Evolutionary conservation across 192 early-diverging fungal species (phyloP).

Genomic region (Mortierella alpina): DNA sequence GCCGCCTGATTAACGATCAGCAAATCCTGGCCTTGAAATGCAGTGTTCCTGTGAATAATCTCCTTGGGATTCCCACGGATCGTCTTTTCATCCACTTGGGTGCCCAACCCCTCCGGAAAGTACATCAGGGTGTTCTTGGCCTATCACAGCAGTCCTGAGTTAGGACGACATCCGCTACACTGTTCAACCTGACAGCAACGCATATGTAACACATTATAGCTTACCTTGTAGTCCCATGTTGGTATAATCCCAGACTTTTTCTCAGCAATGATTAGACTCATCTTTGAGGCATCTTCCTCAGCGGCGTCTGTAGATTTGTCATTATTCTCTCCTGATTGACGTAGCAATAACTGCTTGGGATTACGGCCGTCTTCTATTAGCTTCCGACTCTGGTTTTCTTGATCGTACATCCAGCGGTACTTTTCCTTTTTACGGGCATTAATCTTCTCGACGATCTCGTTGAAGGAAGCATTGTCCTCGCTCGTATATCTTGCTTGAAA

Average conservation of each 20-base stretch:
- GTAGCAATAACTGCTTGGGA: conserved; percentile 26
- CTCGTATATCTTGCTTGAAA: conserved; percentile 81
- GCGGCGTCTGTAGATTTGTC: conserved; percentile 1
- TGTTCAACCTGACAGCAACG: background rate
- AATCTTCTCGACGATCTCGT: conserved; percentile 67
- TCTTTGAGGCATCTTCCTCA: conserved; percentile 7
- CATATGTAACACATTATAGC: background rate
- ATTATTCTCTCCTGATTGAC: conserved; percentile 24
- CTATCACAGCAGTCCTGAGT: conserved; percentile 12
- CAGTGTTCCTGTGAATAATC: conserved; percentile 71
- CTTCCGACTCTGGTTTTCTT: conserved; percentile 60
- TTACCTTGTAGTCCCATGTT: conserved; percentile 73
- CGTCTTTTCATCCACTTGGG: conserved; percentile 46
- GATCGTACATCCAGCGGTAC: conserved; percentile 75
- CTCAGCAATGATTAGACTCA: conserved; percentile 32
- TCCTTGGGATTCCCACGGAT: conserved; percentile 67
- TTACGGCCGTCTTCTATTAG: conserved; percentile 29
- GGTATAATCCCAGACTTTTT: conserved; percentile 39
- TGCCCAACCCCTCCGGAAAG: conserved; percentile 63
- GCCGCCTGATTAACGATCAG: conserved; percentile 37
- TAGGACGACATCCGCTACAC: background rate
- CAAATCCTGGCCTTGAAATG: conserved; percentile 58
- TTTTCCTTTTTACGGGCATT: conserved; percentile 68
- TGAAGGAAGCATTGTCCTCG: conserved; percentile 88
- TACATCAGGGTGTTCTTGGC: conserved; percentile 84